Base-by-base conservation (phyloP, 1,284 basidiomycete species). In the Ganoderma multipileum region DNA sequence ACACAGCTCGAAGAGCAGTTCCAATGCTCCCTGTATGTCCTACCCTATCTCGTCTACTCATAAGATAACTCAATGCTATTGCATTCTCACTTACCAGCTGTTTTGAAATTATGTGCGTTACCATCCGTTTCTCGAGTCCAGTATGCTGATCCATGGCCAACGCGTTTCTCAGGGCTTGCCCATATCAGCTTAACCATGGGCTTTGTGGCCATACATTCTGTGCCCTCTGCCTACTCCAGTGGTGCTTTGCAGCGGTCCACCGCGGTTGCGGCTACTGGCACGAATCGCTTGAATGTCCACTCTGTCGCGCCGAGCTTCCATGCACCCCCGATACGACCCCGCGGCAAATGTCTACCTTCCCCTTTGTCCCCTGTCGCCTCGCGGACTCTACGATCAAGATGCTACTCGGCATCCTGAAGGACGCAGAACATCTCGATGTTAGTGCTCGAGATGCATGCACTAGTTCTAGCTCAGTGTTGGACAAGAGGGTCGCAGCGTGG, bases 131-230 rank as follows among this genome's bases (percentile, higher is more conserved):
- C 39, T 9, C 55, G 8, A 36, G 18, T 20, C 2, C 42, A 44
- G 23, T 41, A 42, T 14, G 30, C 61, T 47, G 18, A 47, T 23
- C 28, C 5, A 44, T 20, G 7, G 12, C n/a, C n/a, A n/a, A 26
- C 26, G 52, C 7, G 33, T 23, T 14, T 11, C 41, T 18, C 64
- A 86, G 89, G 78, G 86, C 90, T 1, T 83, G 83, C 68, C 91
- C 90, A 14, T 88, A 88, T 73, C 79, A 81, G n/a, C 79, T 91
- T 58, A 84, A 82, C 63, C 84, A 88, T 9, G 81, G 81, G 26
- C 77, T 80, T 57, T 91, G 90, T 69, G 90, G 91, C 2, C 90
- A 91, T 73, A 84, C 88, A 0, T 91, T 89, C 75, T 91, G 89
- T 75, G 85, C 86, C 26, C 78, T 87, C 41, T 91, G 89, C 76